Evolutionary conservation across 2,329 filamentous ascomycete species (phyloP).

Genomic region (Talaromyces islandicus): DNA sequence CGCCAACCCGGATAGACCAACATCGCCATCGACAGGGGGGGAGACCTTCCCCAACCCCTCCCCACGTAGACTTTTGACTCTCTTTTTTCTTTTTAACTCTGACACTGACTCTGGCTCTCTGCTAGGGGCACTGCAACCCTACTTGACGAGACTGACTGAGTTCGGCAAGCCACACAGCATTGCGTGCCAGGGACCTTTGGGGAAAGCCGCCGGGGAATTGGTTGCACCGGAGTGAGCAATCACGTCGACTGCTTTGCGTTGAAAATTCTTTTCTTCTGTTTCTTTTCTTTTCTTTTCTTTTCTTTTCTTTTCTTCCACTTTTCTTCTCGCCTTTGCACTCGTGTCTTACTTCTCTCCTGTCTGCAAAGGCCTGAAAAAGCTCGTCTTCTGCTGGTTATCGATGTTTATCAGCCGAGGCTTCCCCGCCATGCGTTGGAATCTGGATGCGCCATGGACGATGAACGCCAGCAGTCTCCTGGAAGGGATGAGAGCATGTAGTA

Average conservation of each 20-base stretch:
- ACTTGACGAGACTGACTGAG: background rate
- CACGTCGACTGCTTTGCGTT: background rate
- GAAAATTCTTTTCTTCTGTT: background rate
- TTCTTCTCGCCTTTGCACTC: background rate
- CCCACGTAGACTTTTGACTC: background rate
- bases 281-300: background rate
- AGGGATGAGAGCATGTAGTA: no score
- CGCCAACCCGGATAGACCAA: background rate
- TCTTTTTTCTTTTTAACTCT: background rate
- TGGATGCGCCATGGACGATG: background rate
- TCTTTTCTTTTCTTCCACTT: background rate
- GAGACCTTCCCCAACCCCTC: background rate
- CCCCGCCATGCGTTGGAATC: background rate
- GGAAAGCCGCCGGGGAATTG: constrained; percentile 6
- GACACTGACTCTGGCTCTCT: no score
- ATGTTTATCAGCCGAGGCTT: background rate
- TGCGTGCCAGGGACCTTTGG: background rate
- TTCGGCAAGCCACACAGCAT: background rate
- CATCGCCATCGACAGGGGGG: background rate
- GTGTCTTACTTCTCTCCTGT: no score
- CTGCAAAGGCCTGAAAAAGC: no score
- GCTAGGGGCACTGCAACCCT: background rate
- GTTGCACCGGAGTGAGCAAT: constrained; percentile 1
- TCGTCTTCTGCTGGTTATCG: background rate
- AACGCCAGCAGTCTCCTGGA: background rate